These are phyloP conservation scores for Xerocomellus chrysenteron DNA, from an alignment of 768 basidiomycete genomes.

Conservation along the genomic window DNA sequence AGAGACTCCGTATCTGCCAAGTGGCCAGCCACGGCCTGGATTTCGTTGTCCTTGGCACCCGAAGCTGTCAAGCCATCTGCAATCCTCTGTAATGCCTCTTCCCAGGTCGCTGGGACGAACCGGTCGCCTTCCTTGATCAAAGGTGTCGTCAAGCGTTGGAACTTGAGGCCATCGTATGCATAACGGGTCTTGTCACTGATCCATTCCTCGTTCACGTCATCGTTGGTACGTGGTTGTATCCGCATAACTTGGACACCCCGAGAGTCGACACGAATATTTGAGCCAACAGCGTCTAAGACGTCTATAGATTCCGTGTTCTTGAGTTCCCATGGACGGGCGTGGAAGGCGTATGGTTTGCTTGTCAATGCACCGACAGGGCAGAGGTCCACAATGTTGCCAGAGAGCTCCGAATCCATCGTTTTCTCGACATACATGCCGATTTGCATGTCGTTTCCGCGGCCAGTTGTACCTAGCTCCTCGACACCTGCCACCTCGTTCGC, in stretches of 20 bases:
- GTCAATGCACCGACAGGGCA: slow-evolving; percentile 99
- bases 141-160: slow-evolving; percentile 92
- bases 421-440: slow-evolving; percentile 99
- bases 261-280: slow-evolving; percentile 95
- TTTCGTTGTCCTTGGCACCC: slow-evolving; percentile 87
- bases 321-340: slow-evolving; percentile 96
- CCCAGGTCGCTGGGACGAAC: slow-evolving; percentile 89
- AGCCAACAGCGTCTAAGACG: slow-evolving; percentile 92
- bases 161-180: slow-evolving; percentile 92
- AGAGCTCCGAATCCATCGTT: slow-evolving; percentile 95
- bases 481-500: slow-evolving; percentile 99
- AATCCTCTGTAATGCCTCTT: slow-evolving; percentile 78
- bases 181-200: slow-evolving; percentile 99
- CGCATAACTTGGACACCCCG: slow-evolving; percentile 97
- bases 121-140: slow-evolving; percentile 89
- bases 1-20: slow-evolving; percentile 93
- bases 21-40: slow-evolving; percentile 91
- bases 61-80: slow-evolving; percentile 74
- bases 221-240: slow-evolving; percentile 92
- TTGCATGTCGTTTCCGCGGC: slow-evolving; percentile 97
- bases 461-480: slow-evolving; percentile 95
- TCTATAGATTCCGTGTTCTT: slow-evolving; percentile 98
- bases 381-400: slow-evolving; percentile 94
- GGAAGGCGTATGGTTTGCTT: slow-evolving; percentile 97
- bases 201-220: slow-evolving; percentile 99